Percentiles rank a stretch among this genome's conserved stretches.
phyloP scores from a whole-genome alignment of 176 grass and related monocot genomes.

The Panicum miliaceum region DNA sequence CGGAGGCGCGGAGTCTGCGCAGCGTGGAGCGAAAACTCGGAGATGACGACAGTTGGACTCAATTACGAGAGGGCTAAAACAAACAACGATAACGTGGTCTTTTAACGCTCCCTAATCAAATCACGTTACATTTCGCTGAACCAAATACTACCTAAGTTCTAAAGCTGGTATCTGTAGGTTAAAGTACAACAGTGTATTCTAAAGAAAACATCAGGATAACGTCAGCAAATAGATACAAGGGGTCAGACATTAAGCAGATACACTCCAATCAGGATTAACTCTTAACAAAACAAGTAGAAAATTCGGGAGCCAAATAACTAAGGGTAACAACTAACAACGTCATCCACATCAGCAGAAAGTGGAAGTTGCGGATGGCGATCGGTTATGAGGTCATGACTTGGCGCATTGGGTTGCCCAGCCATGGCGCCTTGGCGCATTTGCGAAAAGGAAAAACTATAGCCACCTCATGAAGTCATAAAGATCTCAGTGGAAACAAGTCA shows the following conservation, averaged over 20 bases:
- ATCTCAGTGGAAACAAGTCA: background rate
- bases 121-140: no score
- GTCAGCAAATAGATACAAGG: background rate
- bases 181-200: background rate
- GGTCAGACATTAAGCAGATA: background rate
- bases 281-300: background rate
- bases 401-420: background rate
- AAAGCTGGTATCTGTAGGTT: no score
- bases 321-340: background rate
- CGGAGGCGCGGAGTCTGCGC: no score
- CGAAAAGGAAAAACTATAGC: background rate
- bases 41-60: no score
- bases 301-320: background rate
- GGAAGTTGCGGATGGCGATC: background rate
- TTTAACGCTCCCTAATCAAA: no score
- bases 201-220: background rate
- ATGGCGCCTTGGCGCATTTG: conserved; percentile 14
- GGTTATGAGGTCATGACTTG: background rate
- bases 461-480: background rate
- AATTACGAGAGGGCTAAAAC: no score
- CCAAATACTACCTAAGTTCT: no score
- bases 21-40: no score
- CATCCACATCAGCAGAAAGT: background rate
- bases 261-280: background rate
- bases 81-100: no score